Conservation (phyloP, 352 stramenopile genomes). For the Albugo laibachii region DNA sequence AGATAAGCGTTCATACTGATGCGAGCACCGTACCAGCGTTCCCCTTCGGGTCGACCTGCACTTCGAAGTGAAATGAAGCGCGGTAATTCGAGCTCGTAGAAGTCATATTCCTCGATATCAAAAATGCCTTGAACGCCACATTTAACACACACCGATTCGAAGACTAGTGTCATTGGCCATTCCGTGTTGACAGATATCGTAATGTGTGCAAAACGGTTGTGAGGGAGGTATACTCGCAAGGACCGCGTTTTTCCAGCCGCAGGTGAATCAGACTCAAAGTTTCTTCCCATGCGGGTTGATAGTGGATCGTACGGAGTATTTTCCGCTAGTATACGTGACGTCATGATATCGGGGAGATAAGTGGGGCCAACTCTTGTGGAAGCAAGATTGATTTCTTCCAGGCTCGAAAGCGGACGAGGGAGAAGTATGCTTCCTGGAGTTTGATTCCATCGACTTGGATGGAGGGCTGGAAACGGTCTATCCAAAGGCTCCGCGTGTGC, state of each 20-base stretch:
- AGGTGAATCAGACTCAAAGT: no score
- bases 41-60: constrained; percentile 56
- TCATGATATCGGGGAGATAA: no score
- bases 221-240: constrained; percentile 65
- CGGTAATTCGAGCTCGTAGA: constrained; percentile 62
- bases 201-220: constrained; percentile 71
- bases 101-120: constrained; percentile 62
- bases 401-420: no score
- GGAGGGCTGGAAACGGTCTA: no score
- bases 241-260: neutral
- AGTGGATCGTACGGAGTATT: no score
- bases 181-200: constrained; percentile 24
- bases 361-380: no score
- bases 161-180: constrained; percentile 40
- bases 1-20: constrained; percentile 38
- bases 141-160: constrained; percentile 51
- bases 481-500: no score
- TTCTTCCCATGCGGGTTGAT: no score
- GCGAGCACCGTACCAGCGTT: constrained; percentile 64
- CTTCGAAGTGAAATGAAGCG: constrained; percentile 74
- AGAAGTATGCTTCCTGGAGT: no score
- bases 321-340: no score
- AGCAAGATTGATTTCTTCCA: no score
- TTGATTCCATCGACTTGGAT: no score
- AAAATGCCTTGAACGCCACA: constrained; percentile 55